Percentiles rank a stretch among this genome's conserved stretches.
These are phyloP conservation scores for Teunomyces aglyptinius DNA, from an alignment of 805 yeast genomes.

Conservation along the genomic window DNA sequence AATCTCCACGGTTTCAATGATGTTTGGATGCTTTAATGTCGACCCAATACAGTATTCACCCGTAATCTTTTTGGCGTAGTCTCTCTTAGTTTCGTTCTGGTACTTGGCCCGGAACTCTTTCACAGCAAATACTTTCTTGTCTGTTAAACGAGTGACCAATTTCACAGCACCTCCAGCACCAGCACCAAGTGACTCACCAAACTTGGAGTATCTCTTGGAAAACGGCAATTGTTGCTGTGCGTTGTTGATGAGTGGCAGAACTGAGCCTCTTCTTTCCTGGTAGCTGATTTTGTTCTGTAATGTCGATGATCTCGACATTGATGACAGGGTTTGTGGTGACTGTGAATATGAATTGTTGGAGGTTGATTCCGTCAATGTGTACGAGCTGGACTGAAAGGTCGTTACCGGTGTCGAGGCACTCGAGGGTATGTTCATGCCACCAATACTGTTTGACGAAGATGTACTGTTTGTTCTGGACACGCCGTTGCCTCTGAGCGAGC, in stretches of 20 bases:
- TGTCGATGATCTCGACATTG: conserved; percentile 29
- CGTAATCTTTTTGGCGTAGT: conserved; percentile 87
- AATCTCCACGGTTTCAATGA: conserved; percentile 87
- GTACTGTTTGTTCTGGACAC: conserved; percentile 1
- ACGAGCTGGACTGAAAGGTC: not conserved
- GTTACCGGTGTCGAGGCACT: conserved; percentile 12
- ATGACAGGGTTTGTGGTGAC: conserved; percentile 27
- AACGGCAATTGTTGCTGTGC: conserved; percentile 47
- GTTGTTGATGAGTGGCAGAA: conserved; percentile 23
- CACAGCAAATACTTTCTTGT: conserved; percentile 78
- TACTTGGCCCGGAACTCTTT: conserved; percentile 84
- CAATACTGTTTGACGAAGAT: conserved; percentile 4
- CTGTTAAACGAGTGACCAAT: conserved; percentile 64
- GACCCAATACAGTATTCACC: conserved; percentile 94
- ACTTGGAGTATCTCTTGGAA: conserved; percentile 73
- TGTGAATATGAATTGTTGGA: conserved; percentile 36
- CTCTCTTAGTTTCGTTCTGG: conserved; percentile 71
- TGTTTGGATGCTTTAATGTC: conserved; percentile 83
- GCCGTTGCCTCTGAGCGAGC: conserved; percentile 20
- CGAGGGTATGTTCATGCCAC: conserved; percentile 5
- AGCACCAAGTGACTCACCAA: conserved; percentile 85
- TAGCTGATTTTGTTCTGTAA: conserved; percentile 29
- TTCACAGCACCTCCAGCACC: conserved; percentile 95
- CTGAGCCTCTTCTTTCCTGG: conserved; percentile 38
- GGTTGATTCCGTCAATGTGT: conserved; percentile 22